Conservation (phyloP, 1,284 basidiomycete species). For the Ganoderma multipileum region DNA sequence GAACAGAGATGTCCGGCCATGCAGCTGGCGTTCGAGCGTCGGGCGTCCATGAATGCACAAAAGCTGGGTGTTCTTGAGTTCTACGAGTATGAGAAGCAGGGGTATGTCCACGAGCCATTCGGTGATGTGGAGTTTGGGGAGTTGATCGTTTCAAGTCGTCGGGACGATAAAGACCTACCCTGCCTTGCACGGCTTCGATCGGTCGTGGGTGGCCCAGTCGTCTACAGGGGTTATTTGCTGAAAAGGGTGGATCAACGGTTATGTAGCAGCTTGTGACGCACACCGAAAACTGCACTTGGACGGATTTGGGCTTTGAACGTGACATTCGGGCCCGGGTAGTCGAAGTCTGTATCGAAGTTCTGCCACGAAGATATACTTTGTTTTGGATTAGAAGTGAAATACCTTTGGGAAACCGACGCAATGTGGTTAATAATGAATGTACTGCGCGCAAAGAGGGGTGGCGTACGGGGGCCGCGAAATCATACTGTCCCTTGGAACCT, state of each 20-base stretch:
- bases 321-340: too few relatives aligned
- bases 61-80: not conserved
- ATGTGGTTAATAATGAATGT: too few relatives aligned
- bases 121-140: not conserved
- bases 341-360: too few relatives aligned
- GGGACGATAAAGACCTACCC: not conserved
- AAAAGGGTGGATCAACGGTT: not conserved
- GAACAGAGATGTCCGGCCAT: not conserved
- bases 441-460: too few relatives aligned
- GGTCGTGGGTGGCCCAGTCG: not conserved
- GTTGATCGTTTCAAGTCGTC: not conserved
- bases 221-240: not conserved
- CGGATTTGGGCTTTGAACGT: too few relatives aligned
- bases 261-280: too few relatives aligned
- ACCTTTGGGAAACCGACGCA: too few relatives aligned
- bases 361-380: too few relatives aligned
- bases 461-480: too few relatives aligned
- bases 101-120: not conserved
- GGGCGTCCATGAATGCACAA: not conserved
- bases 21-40: not conserved
- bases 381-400: too few relatives aligned
- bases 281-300: too few relatives aligned
- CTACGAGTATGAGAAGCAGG: not conserved
- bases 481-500: too few relatives aligned
- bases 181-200: not conserved